Evolutionary conservation across 2,329 filamentous ascomycete species (phyloP).

Genomic region (Purpureocillium takamizusanense): DNA sequence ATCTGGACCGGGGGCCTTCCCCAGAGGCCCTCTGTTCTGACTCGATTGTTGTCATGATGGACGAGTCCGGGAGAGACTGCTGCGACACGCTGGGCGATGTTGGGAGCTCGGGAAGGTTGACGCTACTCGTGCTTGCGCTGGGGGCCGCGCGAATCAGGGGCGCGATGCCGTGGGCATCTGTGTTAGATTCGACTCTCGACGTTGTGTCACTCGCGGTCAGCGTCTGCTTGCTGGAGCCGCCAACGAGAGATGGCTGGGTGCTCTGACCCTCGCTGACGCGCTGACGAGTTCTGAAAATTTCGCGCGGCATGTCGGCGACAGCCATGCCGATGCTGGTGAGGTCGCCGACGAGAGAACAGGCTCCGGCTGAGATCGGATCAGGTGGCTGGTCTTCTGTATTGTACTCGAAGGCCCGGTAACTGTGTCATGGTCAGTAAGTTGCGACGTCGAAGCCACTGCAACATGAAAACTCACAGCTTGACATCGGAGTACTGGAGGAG

Average conservation of each 20-base stretch:
- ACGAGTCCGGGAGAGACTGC: neutral
- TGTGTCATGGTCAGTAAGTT: conserved; percentile 14
- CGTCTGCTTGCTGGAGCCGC: conserved; percentile 4
- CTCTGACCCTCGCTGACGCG: conserved; percentile 10
- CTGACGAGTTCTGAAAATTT: conserved; percentile 38
- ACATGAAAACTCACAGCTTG: conserved; percentile 49
- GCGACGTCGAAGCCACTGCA: neutral
- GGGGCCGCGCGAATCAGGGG: neutral
- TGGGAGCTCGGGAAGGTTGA: neutral
- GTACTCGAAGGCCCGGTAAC: conserved; percentile 53
- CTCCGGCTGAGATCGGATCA: conserved; percentile 70
- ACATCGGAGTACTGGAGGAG: conserved; percentile 60
- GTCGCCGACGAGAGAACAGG: conserved; percentile 74
- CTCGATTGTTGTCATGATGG: neutral
- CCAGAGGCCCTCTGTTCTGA: neutral
- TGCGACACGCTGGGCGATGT: conserved; percentile 1
- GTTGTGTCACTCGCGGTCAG: conserved; percentile 2
- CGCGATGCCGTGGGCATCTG: neutral
- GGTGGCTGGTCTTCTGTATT: conserved; percentile 69
- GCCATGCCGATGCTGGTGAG: conserved; percentile 73
- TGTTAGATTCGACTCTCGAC: conserved; percentile 5
- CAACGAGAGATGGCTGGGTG: conserved; percentile 1
- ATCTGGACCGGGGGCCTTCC: neutral
- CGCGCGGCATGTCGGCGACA: conserved; percentile 61
- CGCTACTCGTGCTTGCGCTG: neutral